Conservation (phyloP, 306 rosid species). For the Acacia acuminata region DNA sequence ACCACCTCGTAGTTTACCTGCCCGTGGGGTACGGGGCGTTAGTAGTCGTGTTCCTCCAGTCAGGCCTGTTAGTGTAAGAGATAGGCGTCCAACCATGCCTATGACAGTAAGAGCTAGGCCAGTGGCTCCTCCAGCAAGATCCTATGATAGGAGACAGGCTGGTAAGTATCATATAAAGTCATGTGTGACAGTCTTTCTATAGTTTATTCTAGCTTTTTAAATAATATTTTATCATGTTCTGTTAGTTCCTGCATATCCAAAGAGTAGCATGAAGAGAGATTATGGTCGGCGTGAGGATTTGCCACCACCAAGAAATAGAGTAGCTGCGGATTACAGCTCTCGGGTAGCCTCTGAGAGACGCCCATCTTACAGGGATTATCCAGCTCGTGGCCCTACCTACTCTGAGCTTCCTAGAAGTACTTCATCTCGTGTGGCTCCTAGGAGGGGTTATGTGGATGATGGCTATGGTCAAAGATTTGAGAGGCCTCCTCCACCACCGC, state of each 20-base stretch:
- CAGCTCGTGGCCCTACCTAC: slow-evolving; percentile 68
- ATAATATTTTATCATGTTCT: slow-evolving; percentile 9
- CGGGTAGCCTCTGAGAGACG: slow-evolving; percentile 82
- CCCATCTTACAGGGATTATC: slow-evolving; percentile 73
- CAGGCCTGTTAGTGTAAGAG: slow-evolving; percentile 72
- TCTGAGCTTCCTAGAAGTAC: slow-evolving; percentile 74
- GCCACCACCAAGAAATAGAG: slow-evolving; percentile 88
- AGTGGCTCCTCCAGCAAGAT: slow-evolving; percentile 71
- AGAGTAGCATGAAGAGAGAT: slow-evolving; percentile 80
- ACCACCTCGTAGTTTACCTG: slow-evolving; percentile 57
- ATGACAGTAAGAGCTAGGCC: slow-evolving; percentile 69
- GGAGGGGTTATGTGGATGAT: slow-evolving; percentile 92
- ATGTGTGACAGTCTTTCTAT: not conserved
- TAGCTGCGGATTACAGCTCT: slow-evolving; percentile 66
- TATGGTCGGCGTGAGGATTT: slow-evolving; percentile 79
- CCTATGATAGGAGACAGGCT: slow-evolving; percentile 82
- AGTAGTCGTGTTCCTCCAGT: slow-evolving; percentile 68
- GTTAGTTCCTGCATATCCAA: slow-evolving; percentile 72
- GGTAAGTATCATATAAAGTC: slow-evolving; percentile 45
- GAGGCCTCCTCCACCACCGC: slow-evolving; percentile 72
- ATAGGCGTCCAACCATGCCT: slow-evolving; percentile 77
- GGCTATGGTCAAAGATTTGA: slow-evolving; percentile 79
- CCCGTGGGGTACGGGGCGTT: slow-evolving; percentile 70
- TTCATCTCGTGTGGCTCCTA: slow-evolving; percentile 59
- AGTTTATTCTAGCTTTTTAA: slow-evolving; percentile 4